These are phyloP conservation scores for Yamadazyma scolyti DNA, from an alignment of 805 yeast species.

Conservation along the genomic window DNA sequence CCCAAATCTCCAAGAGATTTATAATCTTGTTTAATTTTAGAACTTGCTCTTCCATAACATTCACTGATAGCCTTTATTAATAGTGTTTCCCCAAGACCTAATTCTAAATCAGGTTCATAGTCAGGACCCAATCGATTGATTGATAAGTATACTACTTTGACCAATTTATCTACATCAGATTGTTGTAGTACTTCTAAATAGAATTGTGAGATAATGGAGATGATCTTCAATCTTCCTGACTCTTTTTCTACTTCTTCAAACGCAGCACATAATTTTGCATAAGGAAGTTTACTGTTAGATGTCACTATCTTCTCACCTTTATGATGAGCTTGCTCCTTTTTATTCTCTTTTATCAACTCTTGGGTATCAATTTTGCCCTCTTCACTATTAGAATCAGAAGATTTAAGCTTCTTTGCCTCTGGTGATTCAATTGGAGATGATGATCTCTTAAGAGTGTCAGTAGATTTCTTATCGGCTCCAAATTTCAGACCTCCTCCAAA, in stretches of 20 bases:
- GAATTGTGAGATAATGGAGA: slow-evolving; percentile 70
- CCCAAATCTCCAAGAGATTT: slow-evolving; percentile 88
- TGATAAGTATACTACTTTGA: slow-evolving; percentile 75
- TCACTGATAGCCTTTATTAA: slow-evolving; percentile 85
- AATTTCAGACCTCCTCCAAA: slow-evolving; percentile 11
- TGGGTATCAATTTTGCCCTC: slow-evolving; percentile 1
- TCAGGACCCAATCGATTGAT: slow-evolving; percentile 93
- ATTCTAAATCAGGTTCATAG: slow-evolving; percentile 83
- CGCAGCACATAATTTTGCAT: slow-evolving; percentile 49
- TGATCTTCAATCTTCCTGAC: slow-evolving; percentile 78
- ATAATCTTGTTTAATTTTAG: slow-evolving; percentile 70
- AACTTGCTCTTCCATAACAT: slow-evolving; percentile 76
- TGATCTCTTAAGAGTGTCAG: not conserved
- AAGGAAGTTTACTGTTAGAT: slow-evolving; percentile 21
- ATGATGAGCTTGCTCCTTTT: slow-evolving; percentile 9
- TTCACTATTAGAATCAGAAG: not conserved
- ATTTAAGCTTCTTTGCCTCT: slow-evolving; percentile 6
- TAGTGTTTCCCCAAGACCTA: slow-evolving; percentile 90
- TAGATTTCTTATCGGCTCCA: not conserved
- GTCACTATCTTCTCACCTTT: slow-evolving; percentile 4
- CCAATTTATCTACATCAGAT: slow-evolving; percentile 42
- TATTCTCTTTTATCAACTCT: slow-evolving; percentile 9
- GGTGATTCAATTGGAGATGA: slow-evolving; percentile 1
- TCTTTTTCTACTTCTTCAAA: slow-evolving; percentile 79
- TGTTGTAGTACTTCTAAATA: slow-evolving; percentile 59